phyloP scores from a whole-genome alignment of 768 basidiomycete species.

The Amanita thiersii region DNA sequence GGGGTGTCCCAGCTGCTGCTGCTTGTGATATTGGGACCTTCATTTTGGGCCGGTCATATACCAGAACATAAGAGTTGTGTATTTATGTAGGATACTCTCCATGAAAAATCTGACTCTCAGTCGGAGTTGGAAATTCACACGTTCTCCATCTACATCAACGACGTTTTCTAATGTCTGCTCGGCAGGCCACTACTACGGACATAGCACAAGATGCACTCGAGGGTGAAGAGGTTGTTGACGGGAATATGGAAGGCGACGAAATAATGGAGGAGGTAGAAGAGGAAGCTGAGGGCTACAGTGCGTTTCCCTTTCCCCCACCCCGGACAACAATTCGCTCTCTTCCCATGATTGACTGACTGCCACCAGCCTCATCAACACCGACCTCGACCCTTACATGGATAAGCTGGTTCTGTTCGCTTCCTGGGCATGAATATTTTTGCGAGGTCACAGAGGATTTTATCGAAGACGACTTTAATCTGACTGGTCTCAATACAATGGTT shows the following conservation, averaged over 20 bases:
- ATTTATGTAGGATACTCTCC: conserved; percentile 20
- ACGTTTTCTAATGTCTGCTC: conserved; percentile 27
- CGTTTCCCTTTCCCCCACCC: conserved; percentile 11
- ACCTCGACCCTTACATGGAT: conserved; percentile 94
- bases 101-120: conserved; percentile 7
- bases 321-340: conserved; percentile 8
- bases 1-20: conserved; percentile 60
- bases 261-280: conserved; percentile 80
- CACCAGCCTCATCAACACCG: conserved; percentile 61
- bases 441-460: conserved; percentile 99
- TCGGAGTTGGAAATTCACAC: conserved; percentile 29
- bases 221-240: conserved; percentile 58
- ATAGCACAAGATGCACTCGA: conserved; percentile 44
- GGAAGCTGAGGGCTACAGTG: conserved; percentile 73
- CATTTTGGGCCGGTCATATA: conserved; percentile 40
- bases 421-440: conserved; percentile 96
- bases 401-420: conserved; percentile 91
- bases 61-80: conserved; percentile 40
- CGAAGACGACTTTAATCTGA: conserved; percentile 98
- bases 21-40: conserved; percentile 64
- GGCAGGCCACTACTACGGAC: conserved; percentile 29
- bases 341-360: conserved; percentile 12
- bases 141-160: conserved; percentile 13
- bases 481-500: conserved; percentile 90
- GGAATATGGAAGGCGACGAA: conserved; percentile 58